phyloP scores from a whole-genome alignment of 2,329 filamentous ascomycete genomes.

The Penicillium oxalicum region DNA sequence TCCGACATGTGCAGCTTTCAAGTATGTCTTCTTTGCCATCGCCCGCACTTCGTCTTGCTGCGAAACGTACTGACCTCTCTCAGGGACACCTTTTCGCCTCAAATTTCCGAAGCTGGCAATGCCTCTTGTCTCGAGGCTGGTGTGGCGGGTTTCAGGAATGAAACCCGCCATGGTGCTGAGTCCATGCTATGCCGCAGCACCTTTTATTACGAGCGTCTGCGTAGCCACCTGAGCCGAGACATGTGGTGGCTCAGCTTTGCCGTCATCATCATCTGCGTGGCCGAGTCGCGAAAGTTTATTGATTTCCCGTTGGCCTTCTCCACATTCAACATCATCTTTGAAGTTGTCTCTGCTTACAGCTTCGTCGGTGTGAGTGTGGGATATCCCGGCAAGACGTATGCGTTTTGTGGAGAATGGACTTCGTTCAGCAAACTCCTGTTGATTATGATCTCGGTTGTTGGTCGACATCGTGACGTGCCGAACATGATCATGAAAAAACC shows the following conservation, averaged over 20 bases:
- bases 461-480: constrained; percentile 46
- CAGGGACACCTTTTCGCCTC: background rate
- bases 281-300: constrained; percentile 53
- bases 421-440: constrained; percentile 54
- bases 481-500: too few relatives aligned
- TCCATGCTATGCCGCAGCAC: constrained; percentile 34
- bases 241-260: constrained; percentile 60
- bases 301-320: constrained; percentile 49
- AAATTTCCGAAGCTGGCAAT: background rate
- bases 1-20: constrained; percentile 8
- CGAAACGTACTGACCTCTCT: background rate
- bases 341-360: constrained; percentile 48
- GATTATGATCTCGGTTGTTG: constrained; percentile 52
- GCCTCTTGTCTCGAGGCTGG: background rate
- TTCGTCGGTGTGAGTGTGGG: constrained; percentile 57
- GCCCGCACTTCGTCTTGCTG: background rate
- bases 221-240: constrained; percentile 59
- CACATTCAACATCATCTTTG: constrained; percentile 54
- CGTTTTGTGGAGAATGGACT: constrained; percentile 51
- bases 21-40: background rate
- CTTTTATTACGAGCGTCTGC: constrained; percentile 52
- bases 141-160: too few relatives aligned
- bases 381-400: constrained; percentile 48
- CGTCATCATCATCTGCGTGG: constrained; percentile 55
- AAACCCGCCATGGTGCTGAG: background rate